Evolutionary conservation across 257 asterid genomes (phyloP).

Genomic region (Leptodermis oblonga): DNA sequence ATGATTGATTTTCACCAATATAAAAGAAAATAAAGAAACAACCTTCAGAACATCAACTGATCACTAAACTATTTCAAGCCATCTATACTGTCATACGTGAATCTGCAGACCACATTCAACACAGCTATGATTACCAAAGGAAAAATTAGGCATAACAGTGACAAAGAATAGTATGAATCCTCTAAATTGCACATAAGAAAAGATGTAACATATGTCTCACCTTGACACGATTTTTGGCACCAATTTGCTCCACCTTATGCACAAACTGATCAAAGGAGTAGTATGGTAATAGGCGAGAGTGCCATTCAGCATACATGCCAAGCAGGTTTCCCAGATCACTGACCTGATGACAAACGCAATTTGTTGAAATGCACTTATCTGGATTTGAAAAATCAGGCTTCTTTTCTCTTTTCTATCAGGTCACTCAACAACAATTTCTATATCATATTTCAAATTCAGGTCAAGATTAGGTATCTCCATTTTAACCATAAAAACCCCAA

Average conservation of each 20-base stretch:
- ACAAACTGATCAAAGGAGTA: conserved; percentile 73
- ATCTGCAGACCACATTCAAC: background rate
- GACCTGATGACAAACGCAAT: conserved; percentile 40
- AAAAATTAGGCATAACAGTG: background rate
- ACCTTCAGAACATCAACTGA: background rate
- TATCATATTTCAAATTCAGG: background rate
- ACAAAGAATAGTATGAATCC: background rate
- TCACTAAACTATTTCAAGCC: background rate
- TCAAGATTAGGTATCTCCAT: background rate
- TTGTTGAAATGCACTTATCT: background rate
- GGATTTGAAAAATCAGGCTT: background rate
- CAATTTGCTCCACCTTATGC: conserved; percentile 82
- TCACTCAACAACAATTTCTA: background rate
- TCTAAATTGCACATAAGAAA: background rate
- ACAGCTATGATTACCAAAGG: background rate
- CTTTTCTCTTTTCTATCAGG: no score
- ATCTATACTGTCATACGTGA: background rate
- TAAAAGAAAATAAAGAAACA: background rate
- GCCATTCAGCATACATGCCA: conserved; percentile 84
- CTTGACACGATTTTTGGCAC: conserved; percentile 69
- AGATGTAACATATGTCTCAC: conserved; percentile 29
- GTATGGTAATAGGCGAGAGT: conserved; percentile 71
- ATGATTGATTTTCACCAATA: background rate
- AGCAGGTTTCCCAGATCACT: conserved; percentile 71
- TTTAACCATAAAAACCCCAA: background rate